These are phyloP conservation scores for Plasmodiophora brassicae DNA, from an alignment of 208 protist species.

Conservation along the genomic window DNA sequence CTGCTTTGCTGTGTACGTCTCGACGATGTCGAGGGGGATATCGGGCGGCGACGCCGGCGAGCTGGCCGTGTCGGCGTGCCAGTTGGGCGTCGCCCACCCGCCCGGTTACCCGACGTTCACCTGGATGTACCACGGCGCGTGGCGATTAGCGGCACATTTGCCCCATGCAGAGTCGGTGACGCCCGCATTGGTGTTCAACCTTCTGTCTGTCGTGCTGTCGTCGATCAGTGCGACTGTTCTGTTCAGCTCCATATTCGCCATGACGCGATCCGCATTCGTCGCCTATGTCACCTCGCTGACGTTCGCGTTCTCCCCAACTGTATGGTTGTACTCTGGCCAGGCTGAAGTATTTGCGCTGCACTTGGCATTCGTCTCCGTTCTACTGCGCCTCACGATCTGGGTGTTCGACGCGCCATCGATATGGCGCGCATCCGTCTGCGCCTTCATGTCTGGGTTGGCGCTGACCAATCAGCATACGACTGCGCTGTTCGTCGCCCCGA, in stretches of 20 bases:
- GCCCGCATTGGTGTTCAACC: not conserved
- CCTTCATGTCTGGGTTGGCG: not conserved
- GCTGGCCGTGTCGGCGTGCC: not conserved
- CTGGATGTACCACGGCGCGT: not conserved
- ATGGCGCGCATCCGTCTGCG: not conserved
- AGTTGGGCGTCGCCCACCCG: not conserved
- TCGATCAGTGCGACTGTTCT: not conserved
- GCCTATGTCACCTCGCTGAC: not conserved
- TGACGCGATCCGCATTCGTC: not conserved
- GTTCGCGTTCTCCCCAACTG: conserved; percentile 14
- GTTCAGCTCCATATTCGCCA: not conserved
- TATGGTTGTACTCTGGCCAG: conserved; percentile 1
- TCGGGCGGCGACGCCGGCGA: conserved; percentile 16
- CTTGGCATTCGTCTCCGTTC: not conserved
- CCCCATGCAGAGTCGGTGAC: not conserved
- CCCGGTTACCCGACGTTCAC: conserved; percentile 8
- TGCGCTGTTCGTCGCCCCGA: not conserved
- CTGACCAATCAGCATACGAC: not conserved
- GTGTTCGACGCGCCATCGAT: not conserved
- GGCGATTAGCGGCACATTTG: not conserved
- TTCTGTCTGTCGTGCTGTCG: not conserved
- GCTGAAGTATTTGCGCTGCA: conserved; percentile 15
- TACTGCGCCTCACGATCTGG: not conserved
- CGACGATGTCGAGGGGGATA: not conserved
- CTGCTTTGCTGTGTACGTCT: not conserved